A percentile compares a stretch with the other conserved stretches of the same genome.
phyloP scores from a whole-genome alignment of 2,329 filamentous ascomycete genomes.

The Cladosporium halotolerans region DNA sequence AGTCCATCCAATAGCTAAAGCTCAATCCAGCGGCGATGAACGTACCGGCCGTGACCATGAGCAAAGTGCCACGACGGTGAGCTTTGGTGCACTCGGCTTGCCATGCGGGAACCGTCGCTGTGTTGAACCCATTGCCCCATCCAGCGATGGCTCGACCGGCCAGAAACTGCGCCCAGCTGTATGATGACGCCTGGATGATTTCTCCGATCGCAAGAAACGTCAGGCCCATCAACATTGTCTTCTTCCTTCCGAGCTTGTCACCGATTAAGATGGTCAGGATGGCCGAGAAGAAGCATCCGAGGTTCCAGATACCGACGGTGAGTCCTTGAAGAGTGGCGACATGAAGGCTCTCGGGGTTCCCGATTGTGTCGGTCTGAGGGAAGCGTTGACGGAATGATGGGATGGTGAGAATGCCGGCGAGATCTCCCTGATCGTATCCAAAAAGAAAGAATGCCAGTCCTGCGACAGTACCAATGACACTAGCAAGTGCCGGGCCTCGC shows the following conservation, averaged over 20 bases:
- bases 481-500: slow-evolving; percentile 10
- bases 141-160: slow-evolving; percentile 47
- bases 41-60: slow-evolving; percentile 44
- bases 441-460: slow-evolving; percentile 28
- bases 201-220: slow-evolving; percentile 54
- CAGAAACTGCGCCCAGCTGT: slow-evolving; percentile 41
- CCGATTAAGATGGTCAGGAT: slow-evolving; percentile 44
- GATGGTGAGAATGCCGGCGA: slow-evolving; percentile 56
- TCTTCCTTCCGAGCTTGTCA: slow-evolving; percentile 52
- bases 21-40: slow-evolving; percentile 41
- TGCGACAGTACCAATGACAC: slow-evolving; percentile 4
- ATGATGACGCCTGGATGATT: slow-evolving; percentile 50
- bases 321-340: slow-evolving; percentile 39
- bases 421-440: slow-evolving; percentile 56
- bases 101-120: slow-evolving; percentile 40
- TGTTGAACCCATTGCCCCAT: slow-evolving; percentile 41
- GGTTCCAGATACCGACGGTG: slow-evolving; percentile 35
- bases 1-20: slow-evolving; percentile 36
- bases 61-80: slow-evolving; percentile 40
- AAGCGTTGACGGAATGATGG: slow-evolving; percentile 48
- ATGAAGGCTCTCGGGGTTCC: slow-evolving; percentile 28
- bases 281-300: slow-evolving; percentile 42
- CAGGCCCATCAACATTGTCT: slow-evolving; percentile 55
- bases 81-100: slow-evolving; percentile 43
- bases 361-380: slow-evolving; percentile 35